Evolutionary conservation across 371 early-diverging fungal species (phyloP).

Genomic region (Mucor lusitanicus): DNA sequence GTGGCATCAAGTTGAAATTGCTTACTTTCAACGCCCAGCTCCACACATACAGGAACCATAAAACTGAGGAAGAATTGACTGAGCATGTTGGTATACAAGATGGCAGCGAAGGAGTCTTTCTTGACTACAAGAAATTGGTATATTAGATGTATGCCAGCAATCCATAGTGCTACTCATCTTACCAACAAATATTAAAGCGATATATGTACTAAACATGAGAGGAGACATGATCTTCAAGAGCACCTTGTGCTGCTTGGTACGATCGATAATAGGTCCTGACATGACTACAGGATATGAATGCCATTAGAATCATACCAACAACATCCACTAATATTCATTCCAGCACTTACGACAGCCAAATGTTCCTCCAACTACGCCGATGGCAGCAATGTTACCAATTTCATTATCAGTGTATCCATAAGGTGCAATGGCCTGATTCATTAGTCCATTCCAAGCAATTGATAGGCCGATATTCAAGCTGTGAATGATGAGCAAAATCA

Average conservation of each 20-base stretch:
- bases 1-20: too few species aligned
- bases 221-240: conserved; percentile 52
- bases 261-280: conserved; percentile 55
- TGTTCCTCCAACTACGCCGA: conserved; percentile 56
- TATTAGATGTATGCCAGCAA: not conserved
- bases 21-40: conserved; percentile 47
- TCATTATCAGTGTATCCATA: conserved; percentile 65
- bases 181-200: conserved; percentile 55
- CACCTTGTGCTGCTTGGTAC: conserved; percentile 53
- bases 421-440: conserved; percentile 62
- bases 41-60: conserved; percentile 44
- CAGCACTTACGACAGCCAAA: conserved; percentile 49
- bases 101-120: conserved; percentile 36
- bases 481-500: conserved; percentile 56
- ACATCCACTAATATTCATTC: not conserved
- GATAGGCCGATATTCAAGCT: conserved; percentile 65
- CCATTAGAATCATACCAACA: not conserved
- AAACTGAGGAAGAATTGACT: conserved; percentile 45
- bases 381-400: conserved; percentile 61
- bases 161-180: conserved; percentile 1
- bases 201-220: conserved; percentile 50
- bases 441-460: conserved; percentile 63
- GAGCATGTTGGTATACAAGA: conserved; percentile 34
- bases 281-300: conserved; percentile 26
- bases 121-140: conserved; percentile 31